A percentile compares a stretch with the other conserved stretches of the same genome.
Conservation (phyloP, 177 flowering plant genomes). For the Tripterygium wilfordii region DNA sequence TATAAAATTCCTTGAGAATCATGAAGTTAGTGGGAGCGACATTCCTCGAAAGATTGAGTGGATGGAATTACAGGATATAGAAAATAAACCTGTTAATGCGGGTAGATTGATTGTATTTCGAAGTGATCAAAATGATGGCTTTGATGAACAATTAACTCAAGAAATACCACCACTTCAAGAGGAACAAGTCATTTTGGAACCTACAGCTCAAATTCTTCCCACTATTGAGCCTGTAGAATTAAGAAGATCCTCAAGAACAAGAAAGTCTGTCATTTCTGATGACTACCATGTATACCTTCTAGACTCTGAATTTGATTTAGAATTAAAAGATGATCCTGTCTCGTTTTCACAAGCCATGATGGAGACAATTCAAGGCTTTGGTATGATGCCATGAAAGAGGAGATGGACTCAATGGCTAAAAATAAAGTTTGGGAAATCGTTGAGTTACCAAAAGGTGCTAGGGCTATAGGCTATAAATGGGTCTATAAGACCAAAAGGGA, state of each 20-base stretch:
- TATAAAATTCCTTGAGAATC: background rate
- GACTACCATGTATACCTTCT: background rate
- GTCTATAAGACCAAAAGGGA: slow-evolving; percentile 2
- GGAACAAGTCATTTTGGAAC: background rate
- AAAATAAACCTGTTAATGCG: background rate
- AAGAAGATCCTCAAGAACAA: slow-evolving; percentile 2
- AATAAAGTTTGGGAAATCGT: slow-evolving; percentile 1
- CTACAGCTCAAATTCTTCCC: background rate
- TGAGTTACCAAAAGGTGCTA: background rate
- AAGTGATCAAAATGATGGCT: background rate
- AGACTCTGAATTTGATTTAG: background rate
- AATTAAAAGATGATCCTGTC: background rate
- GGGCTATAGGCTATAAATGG: slow-evolving; percentile 3
- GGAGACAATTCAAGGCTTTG: background rate
- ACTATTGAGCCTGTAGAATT: background rate
- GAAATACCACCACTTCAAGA: background rate
- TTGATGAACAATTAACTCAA: background rate
- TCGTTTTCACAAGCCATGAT: background rate
- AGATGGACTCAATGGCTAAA: background rate
- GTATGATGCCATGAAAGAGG: slow-evolving; percentile 4
- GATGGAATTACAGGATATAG: background rate
- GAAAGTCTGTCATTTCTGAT: slow-evolving; percentile 1
- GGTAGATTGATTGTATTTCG: background rate
- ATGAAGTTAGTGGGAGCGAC: background rate
- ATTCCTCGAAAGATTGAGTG: background rate